Percentiles rank a stretch among this genome's conserved stretches.
These are phyloP conservation scores for Geotrichum citri-aurantii DNA, from an alignment of 1,139 yeast species.

Conservation along the genomic window DNA sequence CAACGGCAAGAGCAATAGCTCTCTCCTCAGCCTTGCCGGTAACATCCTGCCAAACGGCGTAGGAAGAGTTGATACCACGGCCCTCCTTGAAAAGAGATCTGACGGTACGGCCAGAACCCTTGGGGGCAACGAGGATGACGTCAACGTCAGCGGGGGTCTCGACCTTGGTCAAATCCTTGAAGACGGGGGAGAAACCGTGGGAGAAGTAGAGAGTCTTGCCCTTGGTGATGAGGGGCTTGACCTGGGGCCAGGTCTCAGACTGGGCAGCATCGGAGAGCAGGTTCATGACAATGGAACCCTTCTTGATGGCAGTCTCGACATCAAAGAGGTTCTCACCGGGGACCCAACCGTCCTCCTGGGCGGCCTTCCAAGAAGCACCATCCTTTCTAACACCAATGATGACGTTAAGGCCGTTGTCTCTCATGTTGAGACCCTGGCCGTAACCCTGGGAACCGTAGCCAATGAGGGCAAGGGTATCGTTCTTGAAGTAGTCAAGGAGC, in stretches of 20 bases:
- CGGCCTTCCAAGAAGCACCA: constrained; percentile 99
- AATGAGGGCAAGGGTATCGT: constrained; percentile 93
- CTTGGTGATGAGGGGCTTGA: constrained; percentile 89
- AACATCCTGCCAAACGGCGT: constrained; percentile 99
- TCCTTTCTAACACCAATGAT: constrained; percentile 96
- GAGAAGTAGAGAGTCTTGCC: constrained; percentile 98
- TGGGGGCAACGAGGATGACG: constrained; percentile 98
- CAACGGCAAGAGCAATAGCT: constrained; percentile 97
- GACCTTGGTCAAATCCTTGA: constrained; percentile 94
- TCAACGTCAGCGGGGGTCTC: constrained; percentile 93
- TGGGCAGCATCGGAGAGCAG: constrained; percentile 98
- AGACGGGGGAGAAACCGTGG: constrained; percentile 99
- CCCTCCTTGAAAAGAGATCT: constrained; percentile 99
- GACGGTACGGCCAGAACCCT: constrained; percentile 99
- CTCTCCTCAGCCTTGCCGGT: constrained; percentile 99
- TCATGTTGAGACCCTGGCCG: constrained; percentile 98
- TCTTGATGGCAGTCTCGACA: constrained; percentile 84
- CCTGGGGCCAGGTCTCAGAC: constrained; percentile 89
- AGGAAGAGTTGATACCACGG: constrained; percentile 98
- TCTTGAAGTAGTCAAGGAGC: constrained; percentile 91
- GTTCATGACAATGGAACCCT: constrained; percentile 96
- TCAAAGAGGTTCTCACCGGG: constrained; percentile 98
- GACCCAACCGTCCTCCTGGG: constrained; percentile 99
- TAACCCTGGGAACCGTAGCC: constrained; percentile 99
- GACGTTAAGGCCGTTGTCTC: constrained; percentile 97